phyloP scores from a whole-genome alignment of 495 filamentous ascomycete genomes.

The Penicillium canescens region DNA sequence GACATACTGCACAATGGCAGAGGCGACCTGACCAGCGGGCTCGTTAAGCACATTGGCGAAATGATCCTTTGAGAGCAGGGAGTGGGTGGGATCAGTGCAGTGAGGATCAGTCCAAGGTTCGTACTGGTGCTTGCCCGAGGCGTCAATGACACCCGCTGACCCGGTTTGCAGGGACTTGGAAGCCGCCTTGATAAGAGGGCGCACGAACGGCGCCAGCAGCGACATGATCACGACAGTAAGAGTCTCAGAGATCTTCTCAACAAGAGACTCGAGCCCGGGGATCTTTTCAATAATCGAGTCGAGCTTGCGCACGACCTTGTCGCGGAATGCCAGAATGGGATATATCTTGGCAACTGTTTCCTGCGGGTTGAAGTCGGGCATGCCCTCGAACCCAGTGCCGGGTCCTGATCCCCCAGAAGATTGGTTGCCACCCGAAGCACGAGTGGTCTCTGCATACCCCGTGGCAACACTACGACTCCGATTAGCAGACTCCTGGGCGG shows the following conservation, averaged over 20 bases:
- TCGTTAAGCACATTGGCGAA: conserved; percentile 91
- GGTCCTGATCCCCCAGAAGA: conserved; percentile 36
- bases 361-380: conserved; percentile 79
- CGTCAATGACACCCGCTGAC: conserved; percentile 74
- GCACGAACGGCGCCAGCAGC: conserved; percentile 83
- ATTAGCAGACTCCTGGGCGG: conserved; percentile 71
- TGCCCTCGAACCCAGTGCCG: conserved; percentile 62
- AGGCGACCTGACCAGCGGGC: conserved; percentile 79
- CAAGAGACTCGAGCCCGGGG: conserved; percentile 78
- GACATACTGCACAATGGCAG: conserved; percentile 76
- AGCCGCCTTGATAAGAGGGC: conserved; percentile 86
- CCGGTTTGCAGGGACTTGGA: conserved; percentile 80
- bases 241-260: conserved; percentile 90
- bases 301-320: conserved; percentile 85
- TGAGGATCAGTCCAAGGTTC: conserved; percentile 86
- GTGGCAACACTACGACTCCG: conserved; percentile 27
- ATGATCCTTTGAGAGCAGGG: conserved; percentile 93
- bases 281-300: conserved; percentile 85
- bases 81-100: conserved; percentile 92
- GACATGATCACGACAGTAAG: conserved; percentile 88
- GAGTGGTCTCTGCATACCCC: conserved; percentile 30
- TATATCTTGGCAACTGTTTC: conserved; percentile 84
- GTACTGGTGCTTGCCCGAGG: conserved; percentile 81
- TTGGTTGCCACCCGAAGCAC: conserved; percentile 13
- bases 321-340: conserved; percentile 90